Base-by-base conservation (phyloP, 192 early-diverging fungal genomes). In the Jimgerdemannia lactiflua region DNA sequence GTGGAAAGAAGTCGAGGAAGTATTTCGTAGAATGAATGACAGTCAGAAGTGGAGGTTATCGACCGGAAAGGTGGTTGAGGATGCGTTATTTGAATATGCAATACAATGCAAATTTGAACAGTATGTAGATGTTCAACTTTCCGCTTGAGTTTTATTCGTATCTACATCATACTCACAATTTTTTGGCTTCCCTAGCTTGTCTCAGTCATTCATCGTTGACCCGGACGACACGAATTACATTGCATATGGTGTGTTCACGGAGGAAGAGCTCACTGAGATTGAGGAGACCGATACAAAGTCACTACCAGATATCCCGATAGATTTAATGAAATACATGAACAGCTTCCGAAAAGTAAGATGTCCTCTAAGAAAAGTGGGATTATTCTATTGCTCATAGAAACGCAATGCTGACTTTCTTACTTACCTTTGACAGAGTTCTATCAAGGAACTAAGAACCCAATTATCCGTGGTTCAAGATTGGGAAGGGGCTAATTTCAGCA, bases 161-260 rank as follows among this genome's bases (percentile, higher is more conserved):
- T 42, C 41, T 67, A 18, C 41, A 67, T 29, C 40, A 42, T 69
- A 71, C n/a, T 74, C 6, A 74, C 73, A 59, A n/a, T 3, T 39
- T 71, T 75, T 64, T 75, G 11, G 70, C 64, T 19, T 19, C 43
- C n/a, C 40, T 17, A 59, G 49, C 49, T 59, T 70, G 44, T 79
- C 71, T 1, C 75, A 73, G 68, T 71, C 65, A 42, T 80, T 80
- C n/a, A 74, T 80, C 7, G 41, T 80, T 39, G 75, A 80, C 43
- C 67, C 69, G 11, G 67, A 78, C 40, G 75, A 80, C 71, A 42
- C 68, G 20, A 76, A 65, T 29, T 80, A 80, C 65, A 40, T 71
- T 17, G 19, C 70, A 39, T 64, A 80, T 29, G 49, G 68, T 71
- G 63, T 80, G 63, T 80, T 76, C 29, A 76, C 64, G 20, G 41